These are phyloP conservation scores for Populus davidiana DNA, from an alignment of 345 rosid species.

Conservation along the genomic window DNA sequence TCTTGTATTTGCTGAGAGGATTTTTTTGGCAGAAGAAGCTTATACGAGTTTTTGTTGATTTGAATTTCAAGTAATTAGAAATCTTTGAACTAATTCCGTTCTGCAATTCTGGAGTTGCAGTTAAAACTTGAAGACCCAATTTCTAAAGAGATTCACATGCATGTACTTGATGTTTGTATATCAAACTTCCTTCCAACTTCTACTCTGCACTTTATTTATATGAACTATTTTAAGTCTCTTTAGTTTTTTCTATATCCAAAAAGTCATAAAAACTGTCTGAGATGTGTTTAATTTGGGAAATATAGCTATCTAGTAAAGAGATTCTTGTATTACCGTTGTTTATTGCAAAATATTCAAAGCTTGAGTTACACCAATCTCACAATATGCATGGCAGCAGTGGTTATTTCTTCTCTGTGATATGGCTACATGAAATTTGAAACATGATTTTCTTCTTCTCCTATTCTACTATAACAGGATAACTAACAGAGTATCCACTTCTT, in stretches of 20 bases:
- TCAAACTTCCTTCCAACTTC: background rate
- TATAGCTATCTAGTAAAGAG: background rate
- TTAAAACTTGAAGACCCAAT: slow-evolving; percentile 2
- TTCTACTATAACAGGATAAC: background rate
- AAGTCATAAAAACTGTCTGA: background rate
- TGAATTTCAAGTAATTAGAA: background rate
- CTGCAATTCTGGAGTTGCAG: background rate
- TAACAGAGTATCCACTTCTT: background rate
- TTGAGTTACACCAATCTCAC: background rate
- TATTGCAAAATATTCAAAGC: background rate
- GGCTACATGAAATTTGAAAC: background rate
- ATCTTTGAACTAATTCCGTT: background rate
- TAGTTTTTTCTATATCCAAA: background rate
- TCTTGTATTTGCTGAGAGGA: background rate
- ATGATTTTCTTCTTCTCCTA: background rate
- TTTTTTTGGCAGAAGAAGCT: background rate
- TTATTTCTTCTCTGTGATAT: background rate
- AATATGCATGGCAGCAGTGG: background rate
- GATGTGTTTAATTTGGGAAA: slow-evolving; percentile 1
- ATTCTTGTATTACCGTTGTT: background rate
- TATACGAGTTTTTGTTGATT: background rate
- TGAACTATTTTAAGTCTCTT: background rate
- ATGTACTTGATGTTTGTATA: background rate
- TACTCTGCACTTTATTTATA: background rate
- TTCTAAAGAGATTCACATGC: background rate